Evolutionary conservation across 805 yeast species (phyloP).

Genomic region (Candida argentea): DNA sequence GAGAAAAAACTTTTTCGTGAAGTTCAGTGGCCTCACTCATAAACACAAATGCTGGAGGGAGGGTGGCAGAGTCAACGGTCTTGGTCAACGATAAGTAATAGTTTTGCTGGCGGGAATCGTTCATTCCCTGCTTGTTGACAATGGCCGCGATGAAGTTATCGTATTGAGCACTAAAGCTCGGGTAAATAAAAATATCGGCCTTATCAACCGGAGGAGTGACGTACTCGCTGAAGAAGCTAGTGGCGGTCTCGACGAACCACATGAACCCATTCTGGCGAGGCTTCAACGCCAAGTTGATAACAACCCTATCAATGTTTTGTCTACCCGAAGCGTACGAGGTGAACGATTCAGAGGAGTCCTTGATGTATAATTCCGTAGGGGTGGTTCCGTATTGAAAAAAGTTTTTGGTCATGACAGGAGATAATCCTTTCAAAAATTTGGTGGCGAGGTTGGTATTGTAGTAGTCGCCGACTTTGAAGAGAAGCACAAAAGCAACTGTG

Average conservation of each 20-base stretch:
- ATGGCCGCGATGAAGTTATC: slow-evolving; percentile 75
- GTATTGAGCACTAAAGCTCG: slow-evolving; percentile 38
- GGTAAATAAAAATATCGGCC: slow-evolving; percentile 51
- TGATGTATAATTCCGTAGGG: slow-evolving; percentile 34
- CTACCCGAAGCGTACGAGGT: slow-evolving; percentile 86
- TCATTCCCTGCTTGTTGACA: slow-evolving; percentile 80
- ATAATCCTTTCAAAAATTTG: slow-evolving; percentile 39
- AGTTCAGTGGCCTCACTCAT: slow-evolving; percentile 86
- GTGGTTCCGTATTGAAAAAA: slow-evolving; percentile 71
- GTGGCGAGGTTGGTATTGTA: slow-evolving; percentile 50
- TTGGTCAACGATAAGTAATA: slow-evolving; percentile 80
- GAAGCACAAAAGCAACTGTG: slow-evolving; percentile 36
- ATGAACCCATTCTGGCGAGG: slow-evolving; percentile 75
- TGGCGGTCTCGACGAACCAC: slow-evolving; percentile 50
- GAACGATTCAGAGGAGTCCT: slow-evolving; percentile 55
- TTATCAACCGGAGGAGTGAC: slow-evolving; percentile 48
- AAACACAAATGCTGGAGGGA: slow-evolving; percentile 70
- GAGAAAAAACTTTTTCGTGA: slow-evolving; percentile 52
- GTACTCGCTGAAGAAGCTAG: slow-evolving; percentile 48
- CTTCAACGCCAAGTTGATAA: slow-evolving; percentile 51
- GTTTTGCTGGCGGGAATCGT: slow-evolving; percentile 59
- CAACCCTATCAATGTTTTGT: slow-evolving; percentile 55
- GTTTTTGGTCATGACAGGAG: slow-evolving; percentile 48
- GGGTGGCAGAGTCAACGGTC: slow-evolving; percentile 58
- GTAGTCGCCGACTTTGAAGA: slow-evolving; percentile 49